These are phyloP conservation scores for Pseudofabraea citricarpa DNA, from an alignment of 2,329 filamentous ascomycete genomes.

Conservation along the genomic window DNA sequence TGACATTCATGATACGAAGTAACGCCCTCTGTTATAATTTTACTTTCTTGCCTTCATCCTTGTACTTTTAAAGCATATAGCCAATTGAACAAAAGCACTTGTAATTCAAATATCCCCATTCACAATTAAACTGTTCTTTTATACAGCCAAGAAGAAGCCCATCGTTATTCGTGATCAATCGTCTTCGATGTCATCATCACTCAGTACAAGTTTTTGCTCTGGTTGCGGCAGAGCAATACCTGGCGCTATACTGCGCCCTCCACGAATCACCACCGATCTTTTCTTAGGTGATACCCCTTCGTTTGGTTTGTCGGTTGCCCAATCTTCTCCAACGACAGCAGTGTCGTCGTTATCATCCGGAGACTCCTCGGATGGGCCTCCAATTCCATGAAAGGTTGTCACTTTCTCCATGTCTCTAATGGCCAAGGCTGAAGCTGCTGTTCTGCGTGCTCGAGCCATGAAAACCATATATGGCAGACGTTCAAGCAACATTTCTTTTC, in stretches of 20 bases:
- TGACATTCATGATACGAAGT: too few relatives aligned
- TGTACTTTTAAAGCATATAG: too few relatives aligned
- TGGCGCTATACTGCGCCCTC: slow-evolving; percentile 15
- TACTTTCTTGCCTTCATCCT: too few relatives aligned
- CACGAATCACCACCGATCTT: slow-evolving; percentile 28
- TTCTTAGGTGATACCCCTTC: slow-evolving; percentile 49
- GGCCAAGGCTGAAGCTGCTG: slow-evolving; percentile 20
- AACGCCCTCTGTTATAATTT: too few relatives aligned
- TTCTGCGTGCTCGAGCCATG: slow-evolving; percentile 42
- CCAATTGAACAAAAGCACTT: too few relatives aligned
- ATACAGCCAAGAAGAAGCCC: too few relatives aligned
- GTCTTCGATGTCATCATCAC: slow-evolving; percentile 83
- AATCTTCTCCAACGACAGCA: slow-evolving; percentile 37
- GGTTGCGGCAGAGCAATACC: slow-evolving; percentile 14
- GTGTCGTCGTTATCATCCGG: slow-evolving; percentile 40
- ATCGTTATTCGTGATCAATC: too few relatives aligned
- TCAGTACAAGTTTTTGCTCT: slow-evolving; percentile 65
- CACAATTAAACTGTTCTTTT: too few relatives aligned
- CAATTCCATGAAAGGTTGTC: slow-evolving; percentile 28
- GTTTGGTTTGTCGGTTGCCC: slow-evolving; percentile 57
- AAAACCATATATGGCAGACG: slow-evolving; percentile 79
- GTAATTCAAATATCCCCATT: too few relatives aligned
- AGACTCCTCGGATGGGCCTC: slow-evolving; percentile 35
- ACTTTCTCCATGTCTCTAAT: slow-evolving; percentile 34
- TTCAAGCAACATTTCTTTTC: slow-evolving; percentile 74